Conservation (phyloP, 768 basidiomycete genomes). For the Leccinum imitatum region DNA sequence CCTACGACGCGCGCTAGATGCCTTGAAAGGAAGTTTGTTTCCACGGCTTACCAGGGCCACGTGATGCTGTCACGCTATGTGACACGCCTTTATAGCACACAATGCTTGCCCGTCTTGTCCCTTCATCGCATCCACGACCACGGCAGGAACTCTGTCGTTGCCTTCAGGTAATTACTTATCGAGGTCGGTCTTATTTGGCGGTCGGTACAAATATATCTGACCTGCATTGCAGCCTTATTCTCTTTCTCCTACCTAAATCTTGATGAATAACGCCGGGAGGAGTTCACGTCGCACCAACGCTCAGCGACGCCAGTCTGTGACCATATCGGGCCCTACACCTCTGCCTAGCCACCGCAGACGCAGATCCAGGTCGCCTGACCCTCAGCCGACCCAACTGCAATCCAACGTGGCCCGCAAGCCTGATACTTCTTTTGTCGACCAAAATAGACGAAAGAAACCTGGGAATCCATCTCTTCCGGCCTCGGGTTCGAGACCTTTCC, state of each 20-base stretch:
- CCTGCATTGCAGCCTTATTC: neutral
- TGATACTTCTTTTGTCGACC: slow-evolving; percentile 24
- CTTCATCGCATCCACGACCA: slow-evolving; percentile 15
- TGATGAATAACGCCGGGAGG: slow-evolving; percentile 26
- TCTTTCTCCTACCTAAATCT: neutral
- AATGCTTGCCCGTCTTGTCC: slow-evolving; percentile 1
- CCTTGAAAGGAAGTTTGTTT: no score
- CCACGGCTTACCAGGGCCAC: slow-evolving; percentile 1
- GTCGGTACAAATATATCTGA: neutral
- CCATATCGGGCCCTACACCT: slow-evolving; percentile 18
- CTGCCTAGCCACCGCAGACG: slow-evolving; percentile 27
- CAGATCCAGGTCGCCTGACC: slow-evolving; percentile 38
- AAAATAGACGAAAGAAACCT: slow-evolving; percentile 33
- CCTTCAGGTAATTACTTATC: neutral
- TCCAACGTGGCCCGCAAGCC: slow-evolving; percentile 13
- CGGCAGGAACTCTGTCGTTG: neutral
- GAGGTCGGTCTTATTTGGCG: slow-evolving; percentile 8
- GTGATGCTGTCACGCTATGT: slow-evolving; percentile 14
- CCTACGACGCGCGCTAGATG: no score
- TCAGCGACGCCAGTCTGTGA: slow-evolving; percentile 23
- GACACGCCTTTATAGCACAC: slow-evolving; percentile 11
- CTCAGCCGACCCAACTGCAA: slow-evolving; percentile 21
- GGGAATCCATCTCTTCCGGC: slow-evolving; percentile 16
- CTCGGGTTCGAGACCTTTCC: slow-evolving; percentile 24
- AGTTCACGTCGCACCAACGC: slow-evolving; percentile 28